Evolutionary conservation across 2,329 filamentous ascomycete species (phyloP).

Genomic region (Phyllosticta paracitricarpa): DNA sequence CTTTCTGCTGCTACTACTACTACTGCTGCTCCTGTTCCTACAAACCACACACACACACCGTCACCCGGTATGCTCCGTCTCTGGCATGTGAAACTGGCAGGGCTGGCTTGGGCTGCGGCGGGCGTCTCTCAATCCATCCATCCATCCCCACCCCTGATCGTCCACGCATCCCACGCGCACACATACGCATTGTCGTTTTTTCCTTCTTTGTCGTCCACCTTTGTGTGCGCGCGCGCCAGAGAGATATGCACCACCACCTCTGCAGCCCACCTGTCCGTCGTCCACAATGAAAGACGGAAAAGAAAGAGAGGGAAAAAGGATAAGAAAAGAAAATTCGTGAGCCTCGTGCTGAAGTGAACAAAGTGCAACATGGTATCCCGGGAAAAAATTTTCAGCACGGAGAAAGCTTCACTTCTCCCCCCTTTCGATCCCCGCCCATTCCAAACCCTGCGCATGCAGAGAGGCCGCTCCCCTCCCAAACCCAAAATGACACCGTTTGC

Average conservation of each 20-base stretch:
- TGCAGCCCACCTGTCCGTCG: conserved; percentile 11
- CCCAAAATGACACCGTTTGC: background rate
- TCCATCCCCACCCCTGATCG: no score
- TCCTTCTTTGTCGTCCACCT: no score
- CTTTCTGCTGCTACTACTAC: no score
- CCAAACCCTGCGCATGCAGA: background rate
- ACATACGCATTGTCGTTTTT: no score
- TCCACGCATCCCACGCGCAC: no score
- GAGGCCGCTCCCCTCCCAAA: background rate
- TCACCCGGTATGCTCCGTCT: no score
- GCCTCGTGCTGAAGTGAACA: conserved; percentile 17
- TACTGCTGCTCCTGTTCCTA: no score
- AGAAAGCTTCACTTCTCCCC: conserved; percentile 9
- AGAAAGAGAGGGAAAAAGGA: conserved; percentile 11
- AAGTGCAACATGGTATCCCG: conserved; percentile 24
- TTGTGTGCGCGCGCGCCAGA: no score
- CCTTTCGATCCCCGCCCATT: background rate
- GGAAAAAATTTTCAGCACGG: conserved; percentile 20
- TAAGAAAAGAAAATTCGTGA: conserved; percentile 28
- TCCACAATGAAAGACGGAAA: conserved; percentile 10
- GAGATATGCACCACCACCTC: background rate
- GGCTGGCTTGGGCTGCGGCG: no score
- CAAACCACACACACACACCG: no score
- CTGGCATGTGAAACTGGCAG: no score
- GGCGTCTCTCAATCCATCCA: no score